phyloP scores from a whole-genome alignment of 768 basidiomycete species.

The Clavaria fumosa region DNA sequence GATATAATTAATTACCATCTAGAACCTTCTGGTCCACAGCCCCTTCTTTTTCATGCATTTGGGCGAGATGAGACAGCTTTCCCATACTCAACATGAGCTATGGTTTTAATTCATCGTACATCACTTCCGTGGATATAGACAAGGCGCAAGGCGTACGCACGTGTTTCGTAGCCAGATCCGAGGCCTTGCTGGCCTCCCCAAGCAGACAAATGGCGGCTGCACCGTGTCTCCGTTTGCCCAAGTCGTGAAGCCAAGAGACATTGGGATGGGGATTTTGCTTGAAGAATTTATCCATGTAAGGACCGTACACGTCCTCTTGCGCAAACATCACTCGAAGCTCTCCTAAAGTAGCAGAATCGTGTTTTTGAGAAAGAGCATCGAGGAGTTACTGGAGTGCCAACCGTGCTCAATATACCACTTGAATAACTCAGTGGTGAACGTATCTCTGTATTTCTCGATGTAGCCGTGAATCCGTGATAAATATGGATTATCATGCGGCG shows the following conservation, averaged over 20 bases:
- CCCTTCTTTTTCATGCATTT: constrained; percentile 45
- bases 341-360: constrained; percentile 26
- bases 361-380: constrained; percentile 1
- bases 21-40: constrained; percentile 34
- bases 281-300: constrained; percentile 64
- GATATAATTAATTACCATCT: constrained; percentile 39
- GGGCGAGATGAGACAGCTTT: constrained; percentile 71
- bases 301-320: constrained; percentile 45
- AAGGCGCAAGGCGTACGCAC: no score
- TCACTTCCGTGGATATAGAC: background rate
- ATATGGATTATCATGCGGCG: constrained; percentile 50
- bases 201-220: constrained; percentile 50
- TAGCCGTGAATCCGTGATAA: constrained; percentile 49
- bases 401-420: constrained; percentile 88
- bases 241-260: constrained; percentile 80
- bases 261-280: constrained; percentile 36
- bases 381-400: constrained; percentile 16
- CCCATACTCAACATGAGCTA: constrained; percentile 87
- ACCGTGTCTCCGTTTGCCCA: constrained; percentile 52
- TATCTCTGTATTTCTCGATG: constrained; percentile 62
- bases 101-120: constrained; percentile 5
- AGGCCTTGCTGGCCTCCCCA: constrained; percentile 39
- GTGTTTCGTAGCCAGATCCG: constrained; percentile 57
- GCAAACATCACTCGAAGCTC: constrained; percentile 73
- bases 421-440: constrained; percentile 82